A percentile compares a stretch with the other conserved stretches of the same genome.
Conservation (phyloP, 345 rosid species). For the Eutrema heterophyllum region DNA sequence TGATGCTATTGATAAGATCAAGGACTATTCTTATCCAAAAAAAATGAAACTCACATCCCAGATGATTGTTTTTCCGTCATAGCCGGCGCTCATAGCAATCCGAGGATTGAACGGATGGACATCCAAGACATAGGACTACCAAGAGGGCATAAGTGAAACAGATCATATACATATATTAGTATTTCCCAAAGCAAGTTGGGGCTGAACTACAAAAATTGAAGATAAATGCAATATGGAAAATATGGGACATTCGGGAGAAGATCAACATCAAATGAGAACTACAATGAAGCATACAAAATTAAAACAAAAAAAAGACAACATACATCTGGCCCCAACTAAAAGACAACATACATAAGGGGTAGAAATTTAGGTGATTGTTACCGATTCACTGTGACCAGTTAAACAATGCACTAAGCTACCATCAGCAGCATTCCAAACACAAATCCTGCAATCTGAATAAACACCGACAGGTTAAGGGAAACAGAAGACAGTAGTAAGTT, state of each 20-base stretch:
- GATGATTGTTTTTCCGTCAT: conserved; percentile 92
- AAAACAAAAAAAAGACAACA: background rate
- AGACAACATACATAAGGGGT: conserved; percentile 9
- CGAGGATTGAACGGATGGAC: conserved; percentile 98
- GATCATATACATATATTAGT: background rate
- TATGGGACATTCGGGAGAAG: background rate
- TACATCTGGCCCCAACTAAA: conserved; percentile 16
- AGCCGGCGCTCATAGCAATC: conserved; percentile 99
- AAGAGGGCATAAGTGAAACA: conserved; percentile 23
- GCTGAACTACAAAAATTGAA: conserved; percentile 7
- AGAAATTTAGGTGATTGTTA: conserved; percentile 40
- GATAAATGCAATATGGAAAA: background rate
- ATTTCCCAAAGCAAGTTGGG: background rate
- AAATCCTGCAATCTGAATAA: conserved; percentile 95
- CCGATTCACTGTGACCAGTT: conserved; percentile 95
- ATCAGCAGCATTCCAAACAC: conserved; percentile 99
- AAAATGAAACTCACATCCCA: conserved; percentile 91
- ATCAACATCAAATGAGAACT: conserved; percentile 10
- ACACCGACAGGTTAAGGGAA: conserved; percentile 8
- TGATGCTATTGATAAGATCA: conserved; percentile 10
- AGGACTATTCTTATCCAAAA: background rate
- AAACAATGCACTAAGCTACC: conserved; percentile 95
- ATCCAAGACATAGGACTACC: conserved; percentile 97
- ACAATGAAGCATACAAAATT: background rate
- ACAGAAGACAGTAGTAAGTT: conserved; percentile 12